Evolutionary conservation across 1,284 basidiomycete genomes (phyloP).

Genomic region (Tremellales sp.): DNA sequence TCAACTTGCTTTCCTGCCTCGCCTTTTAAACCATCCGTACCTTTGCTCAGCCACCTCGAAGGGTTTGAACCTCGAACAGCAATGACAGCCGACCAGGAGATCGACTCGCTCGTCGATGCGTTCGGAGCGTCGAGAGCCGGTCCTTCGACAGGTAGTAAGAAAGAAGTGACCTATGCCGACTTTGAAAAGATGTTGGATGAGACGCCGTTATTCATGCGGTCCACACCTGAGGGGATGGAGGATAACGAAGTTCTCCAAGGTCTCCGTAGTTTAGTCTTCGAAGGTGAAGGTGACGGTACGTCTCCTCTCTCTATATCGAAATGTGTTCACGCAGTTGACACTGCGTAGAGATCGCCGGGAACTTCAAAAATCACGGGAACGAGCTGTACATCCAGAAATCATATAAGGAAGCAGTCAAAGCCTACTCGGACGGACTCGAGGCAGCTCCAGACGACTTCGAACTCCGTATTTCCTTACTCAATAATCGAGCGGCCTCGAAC

Average conservation of each 20-base stretch:
- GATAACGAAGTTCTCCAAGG: conserved; percentile 71
- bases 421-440: conserved; percentile 87
- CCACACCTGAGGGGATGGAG: conserved; percentile 63
- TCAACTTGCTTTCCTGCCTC: background rate
- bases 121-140: conserved; percentile 17
- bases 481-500: conserved; percentile 91
- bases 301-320: background rate
- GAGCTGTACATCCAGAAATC: conserved; percentile 85
- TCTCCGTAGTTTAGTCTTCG: conserved; percentile 77
- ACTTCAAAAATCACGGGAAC: conserved; percentile 94
- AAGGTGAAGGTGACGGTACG: conserved; percentile 90
- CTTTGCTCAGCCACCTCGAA: background rate
- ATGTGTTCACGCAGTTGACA: background rate
- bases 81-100: conserved; percentile 6
- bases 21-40: background rate
- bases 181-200: conserved; percentile 39
- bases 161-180: conserved; percentile 31
- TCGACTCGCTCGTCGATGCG: conserved; percentile 20
- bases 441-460: conserved; percentile 65
- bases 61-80: too few species aligned
- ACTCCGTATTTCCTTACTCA: conserved; percentile 67
- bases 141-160: conserved; percentile 15
- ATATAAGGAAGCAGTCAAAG: conserved; percentile 78
- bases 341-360: conserved; percentile 72
- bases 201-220: conserved; percentile 86